phyloP scores from a whole-genome alignment of 1,284 basidiomycete species.

The Mrakiaceae sp. region DNA sequence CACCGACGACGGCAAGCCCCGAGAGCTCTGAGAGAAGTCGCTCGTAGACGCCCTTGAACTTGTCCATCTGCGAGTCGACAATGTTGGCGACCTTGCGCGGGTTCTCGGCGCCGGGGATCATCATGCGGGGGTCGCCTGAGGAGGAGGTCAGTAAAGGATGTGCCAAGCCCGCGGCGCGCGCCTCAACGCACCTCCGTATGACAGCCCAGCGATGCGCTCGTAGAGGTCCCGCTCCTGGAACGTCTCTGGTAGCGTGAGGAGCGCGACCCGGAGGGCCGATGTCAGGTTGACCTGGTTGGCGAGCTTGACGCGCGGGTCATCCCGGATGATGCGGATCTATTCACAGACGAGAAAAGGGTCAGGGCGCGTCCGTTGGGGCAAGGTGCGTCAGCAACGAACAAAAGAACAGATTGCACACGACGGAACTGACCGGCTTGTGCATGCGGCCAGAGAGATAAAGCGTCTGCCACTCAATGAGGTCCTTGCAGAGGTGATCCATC shows the following conservation, averaged over 20 bases:
- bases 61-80: conserved; percentile 64
- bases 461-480: conserved; percentile 84
- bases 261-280: conserved; percentile 72
- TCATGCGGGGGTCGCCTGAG: conserved; percentile 81
- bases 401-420: not conserved
- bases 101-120: conserved; percentile 80
- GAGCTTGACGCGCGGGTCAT: conserved; percentile 75
- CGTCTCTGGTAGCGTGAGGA: conserved; percentile 48
- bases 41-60: conserved; percentile 80
- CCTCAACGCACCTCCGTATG: conserved; percentile 46
- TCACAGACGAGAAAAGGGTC: not conserved
- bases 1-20: conserved; percentile 39
- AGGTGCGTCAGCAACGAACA: not conserved
- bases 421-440: conserved; percentile 64
- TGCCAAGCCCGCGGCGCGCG: not conserved
- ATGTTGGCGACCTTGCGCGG: conserved; percentile 89
- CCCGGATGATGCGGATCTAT: conserved; percentile 65
- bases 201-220: conserved; percentile 71
- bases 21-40: conserved; percentile 62
- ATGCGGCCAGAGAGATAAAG: conserved; percentile 91
- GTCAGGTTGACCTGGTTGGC: conserved; percentile 88
- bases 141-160: not conserved
- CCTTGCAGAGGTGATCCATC: conserved; percentile 74
- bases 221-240: conserved; percentile 76
- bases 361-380: not conserved